Conservation (phyloP, 768 basidiomycete species). For the Serendipita indica region DNA sequence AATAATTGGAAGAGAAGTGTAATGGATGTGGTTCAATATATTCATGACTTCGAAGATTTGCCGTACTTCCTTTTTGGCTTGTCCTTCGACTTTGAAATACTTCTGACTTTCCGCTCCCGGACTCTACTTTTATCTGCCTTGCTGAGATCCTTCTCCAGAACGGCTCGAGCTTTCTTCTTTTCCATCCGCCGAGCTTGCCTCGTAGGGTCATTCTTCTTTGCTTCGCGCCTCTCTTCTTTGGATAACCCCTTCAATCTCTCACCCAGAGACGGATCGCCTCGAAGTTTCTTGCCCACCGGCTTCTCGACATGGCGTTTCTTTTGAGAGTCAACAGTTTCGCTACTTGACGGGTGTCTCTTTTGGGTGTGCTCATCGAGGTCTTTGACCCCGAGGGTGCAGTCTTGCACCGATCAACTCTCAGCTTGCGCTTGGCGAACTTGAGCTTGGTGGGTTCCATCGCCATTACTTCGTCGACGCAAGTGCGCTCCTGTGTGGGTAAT, state of each 20-base stretch:
- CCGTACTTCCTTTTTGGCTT: background rate
- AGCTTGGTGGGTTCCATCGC: slow-evolving; percentile 62
- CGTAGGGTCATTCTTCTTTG: slow-evolving; percentile 64
- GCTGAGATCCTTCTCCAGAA: slow-evolving; percentile 13
- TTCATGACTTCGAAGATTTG: background rate
- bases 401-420: slow-evolving; percentile 86
- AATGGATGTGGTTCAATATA: too few species aligned
- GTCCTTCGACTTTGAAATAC: background rate
- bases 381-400: slow-evolving; percentile 16
- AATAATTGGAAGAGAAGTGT: background rate
- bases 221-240: slow-evolving; percentile 74
- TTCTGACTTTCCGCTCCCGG: slow-evolving; percentile 1
- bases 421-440: slow-evolving; percentile 83
- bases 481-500: slow-evolving; percentile 46
- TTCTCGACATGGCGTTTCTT: slow-evolving; percentile 8
- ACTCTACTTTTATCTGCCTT: background rate
- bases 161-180: slow-evolving; percentile 58
- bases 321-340: slow-evolving; percentile 12
- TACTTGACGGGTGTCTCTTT: slow-evolving; percentile 10
- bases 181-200: slow-evolving; percentile 72
- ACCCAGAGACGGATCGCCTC: slow-evolving; percentile 73
- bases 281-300: slow-evolving; percentile 33
- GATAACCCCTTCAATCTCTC: slow-evolving; percentile 59
- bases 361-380: slow-evolving; percentile 15
- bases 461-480: slow-evolving; percentile 85